These are phyloP conservation scores for Citrus sinensis DNA, from an alignment of 345 rosid genomes.

Conservation along the genomic window DNA sequence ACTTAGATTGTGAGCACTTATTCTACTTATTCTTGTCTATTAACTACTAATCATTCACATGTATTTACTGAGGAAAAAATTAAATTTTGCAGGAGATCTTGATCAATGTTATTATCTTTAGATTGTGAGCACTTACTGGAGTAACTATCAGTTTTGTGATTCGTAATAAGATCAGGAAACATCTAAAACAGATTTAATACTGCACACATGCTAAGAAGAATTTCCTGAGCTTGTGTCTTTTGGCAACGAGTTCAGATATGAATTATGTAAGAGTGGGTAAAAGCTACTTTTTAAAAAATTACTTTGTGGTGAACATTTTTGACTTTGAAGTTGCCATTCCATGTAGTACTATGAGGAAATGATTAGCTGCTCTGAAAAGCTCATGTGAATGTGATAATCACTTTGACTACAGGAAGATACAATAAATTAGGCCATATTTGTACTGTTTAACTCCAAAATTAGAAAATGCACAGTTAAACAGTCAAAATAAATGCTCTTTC, in stretches of 20 bases:
- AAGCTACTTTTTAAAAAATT: background rate
- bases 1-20: too few species aligned
- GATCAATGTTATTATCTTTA: background rate
- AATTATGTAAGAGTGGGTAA: background rate
- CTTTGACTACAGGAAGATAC: background rate
- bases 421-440: background rate
- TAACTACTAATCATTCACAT: too few species aligned
- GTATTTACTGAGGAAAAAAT: too few species aligned
- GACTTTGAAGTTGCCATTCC: background rate
- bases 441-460: background rate
- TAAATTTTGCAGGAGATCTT: too few species aligned
- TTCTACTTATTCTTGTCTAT: too few species aligned
- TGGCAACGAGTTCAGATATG: background rate
- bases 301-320: background rate
- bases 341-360: background rate
- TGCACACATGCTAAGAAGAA: background rate
- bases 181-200: background rate
- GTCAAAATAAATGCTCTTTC: background rate
- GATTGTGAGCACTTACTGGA: background rate
- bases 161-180: background rate
- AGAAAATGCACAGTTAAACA: background rate
- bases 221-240: background rate
- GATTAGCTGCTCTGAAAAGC: background rate
- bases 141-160: background rate
- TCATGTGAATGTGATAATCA: background rate